phyloP scores from a whole-genome alignment of 805 yeast genomes.

The Nakazawaea anatomiae region DNA sequence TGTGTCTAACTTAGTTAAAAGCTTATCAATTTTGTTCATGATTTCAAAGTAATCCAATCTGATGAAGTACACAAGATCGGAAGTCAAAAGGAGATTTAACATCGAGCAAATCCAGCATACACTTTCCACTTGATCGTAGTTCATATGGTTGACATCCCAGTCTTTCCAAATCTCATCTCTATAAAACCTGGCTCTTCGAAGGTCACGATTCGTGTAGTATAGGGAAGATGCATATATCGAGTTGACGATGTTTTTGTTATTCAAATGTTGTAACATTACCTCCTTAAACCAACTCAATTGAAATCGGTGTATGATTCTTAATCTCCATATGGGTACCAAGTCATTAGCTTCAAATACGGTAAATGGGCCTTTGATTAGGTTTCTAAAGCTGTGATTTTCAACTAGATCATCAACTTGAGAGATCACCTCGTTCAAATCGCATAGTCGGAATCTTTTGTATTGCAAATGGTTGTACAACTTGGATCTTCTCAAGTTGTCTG shows the following conservation, averaged over 20 bases:
- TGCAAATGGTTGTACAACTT: constrained; percentile 6
- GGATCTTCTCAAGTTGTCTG: constrained; percentile 9
- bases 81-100: constrained; percentile 3
- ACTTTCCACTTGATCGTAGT: background rate
- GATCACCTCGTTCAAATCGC: background rate
- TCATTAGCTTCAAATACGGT: constrained; percentile 8
- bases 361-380: constrained; percentile 1
- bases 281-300: constrained; percentile 1
- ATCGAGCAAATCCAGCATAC: constrained; percentile 2
- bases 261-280: background rate
- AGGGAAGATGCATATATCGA: constrained; percentile 2
- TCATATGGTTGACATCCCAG: background rate
- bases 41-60: background rate
- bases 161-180: background rate
- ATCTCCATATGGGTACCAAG: background rate
- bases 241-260: background rate
- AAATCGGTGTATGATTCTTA: background rate
- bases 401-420: constrained; percentile 1
- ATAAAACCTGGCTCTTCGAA: background rate
- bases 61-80: background rate
- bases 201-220: background rate
- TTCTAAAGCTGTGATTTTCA: background rate
- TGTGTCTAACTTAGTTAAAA: background rate
- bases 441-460: background rate
- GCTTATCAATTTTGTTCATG: background rate